A percentile compares a stretch with the other conserved stretches of the same genome.
phyloP scores from a whole-genome alignment of 169 alveolate genomes.

The Plasmodium berghei region DNA sequence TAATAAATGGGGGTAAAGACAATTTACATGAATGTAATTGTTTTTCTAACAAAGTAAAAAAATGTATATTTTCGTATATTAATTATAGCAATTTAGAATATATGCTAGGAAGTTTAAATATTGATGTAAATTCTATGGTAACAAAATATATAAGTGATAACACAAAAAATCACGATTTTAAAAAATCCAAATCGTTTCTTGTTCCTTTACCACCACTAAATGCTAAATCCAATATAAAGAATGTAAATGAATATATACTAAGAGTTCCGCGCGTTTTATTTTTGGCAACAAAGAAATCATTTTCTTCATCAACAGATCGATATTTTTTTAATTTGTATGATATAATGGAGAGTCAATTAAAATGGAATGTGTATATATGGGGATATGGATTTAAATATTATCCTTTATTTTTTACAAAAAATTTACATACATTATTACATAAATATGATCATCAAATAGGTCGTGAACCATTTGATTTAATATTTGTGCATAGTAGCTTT shows the following conservation, averaged over 20 bases:
- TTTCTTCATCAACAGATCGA: conserved; percentile 52
- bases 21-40: conserved; percentile 60
- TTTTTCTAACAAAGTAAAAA: conserved; percentile 25
- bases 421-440: conserved; percentile 55
- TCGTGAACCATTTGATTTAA: conserved; percentile 59
- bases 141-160: not conserved
- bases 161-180: not conserved
- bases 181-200: conserved; percentile 55
- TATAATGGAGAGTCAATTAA: conserved; percentile 60
- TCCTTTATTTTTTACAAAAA: conserved; percentile 58
- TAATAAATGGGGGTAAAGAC: conserved; percentile 39
- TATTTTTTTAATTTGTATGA: conserved; percentile 50
- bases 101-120: conserved; percentile 45
- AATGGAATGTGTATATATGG: conserved; percentile 72
- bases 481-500: conserved; percentile 69
- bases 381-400: conserved; percentile 73
- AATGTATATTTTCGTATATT: conserved; percentile 43
- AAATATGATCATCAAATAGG: conserved; percentile 58
- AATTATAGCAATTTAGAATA: conserved; percentile 63
- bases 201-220: conserved; percentile 63
- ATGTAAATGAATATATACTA: conserved; percentile 43
- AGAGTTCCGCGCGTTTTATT: conserved; percentile 72
- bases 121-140: conserved; percentile 52
- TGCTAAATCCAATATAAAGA: conserved; percentile 29
- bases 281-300: conserved; percentile 58